phyloP scores from a whole-genome alignment of 176 grass and related monocot species.

The Paspalum vaginatum region DNA sequence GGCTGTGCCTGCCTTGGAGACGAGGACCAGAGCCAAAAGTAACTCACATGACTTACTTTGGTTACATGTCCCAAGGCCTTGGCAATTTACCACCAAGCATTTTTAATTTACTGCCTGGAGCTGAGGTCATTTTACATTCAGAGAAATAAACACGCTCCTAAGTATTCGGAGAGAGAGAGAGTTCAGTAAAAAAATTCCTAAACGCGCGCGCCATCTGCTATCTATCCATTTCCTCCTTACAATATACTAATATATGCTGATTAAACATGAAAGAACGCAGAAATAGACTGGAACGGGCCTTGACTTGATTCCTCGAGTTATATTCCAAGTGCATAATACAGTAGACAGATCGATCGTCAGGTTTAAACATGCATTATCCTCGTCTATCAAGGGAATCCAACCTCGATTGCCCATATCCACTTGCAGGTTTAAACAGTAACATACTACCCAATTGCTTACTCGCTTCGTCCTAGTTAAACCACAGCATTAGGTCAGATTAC shows the following conservation, averaged over 20 bases:
- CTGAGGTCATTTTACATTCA: neutral
- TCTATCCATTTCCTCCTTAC: neutral
- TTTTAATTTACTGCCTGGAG: neutral
- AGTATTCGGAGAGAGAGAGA: neutral
- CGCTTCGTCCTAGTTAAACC: constrained; percentile 19
- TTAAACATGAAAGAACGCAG: neutral
- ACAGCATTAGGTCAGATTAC: constrained; percentile 49
- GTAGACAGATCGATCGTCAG: neutral
- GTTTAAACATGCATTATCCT: constrained; percentile 49
- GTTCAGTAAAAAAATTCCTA: neutral
- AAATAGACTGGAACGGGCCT: neutral
- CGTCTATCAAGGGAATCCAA: constrained; percentile 45
- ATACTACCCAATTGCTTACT: constrained; percentile 20
- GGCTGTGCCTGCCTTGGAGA: constrained; percentile 27
- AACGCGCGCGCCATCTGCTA: neutral
- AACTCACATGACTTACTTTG: constrained; percentile 23
- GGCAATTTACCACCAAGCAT: neutral
- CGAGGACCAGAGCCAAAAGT: constrained; percentile 2
- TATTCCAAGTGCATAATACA: neutral
- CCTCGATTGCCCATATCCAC: constrained; percentile 25
- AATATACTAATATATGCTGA: neutral
- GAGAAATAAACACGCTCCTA: neutral
- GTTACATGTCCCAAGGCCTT: neutral
- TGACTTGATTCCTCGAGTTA: neutral
- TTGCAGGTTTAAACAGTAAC: constrained; percentile 31